These are phyloP conservation scores for Castanopsis chinensis DNA, from an alignment of 306 rosid genomes.

Conservation along the genomic window DNA sequence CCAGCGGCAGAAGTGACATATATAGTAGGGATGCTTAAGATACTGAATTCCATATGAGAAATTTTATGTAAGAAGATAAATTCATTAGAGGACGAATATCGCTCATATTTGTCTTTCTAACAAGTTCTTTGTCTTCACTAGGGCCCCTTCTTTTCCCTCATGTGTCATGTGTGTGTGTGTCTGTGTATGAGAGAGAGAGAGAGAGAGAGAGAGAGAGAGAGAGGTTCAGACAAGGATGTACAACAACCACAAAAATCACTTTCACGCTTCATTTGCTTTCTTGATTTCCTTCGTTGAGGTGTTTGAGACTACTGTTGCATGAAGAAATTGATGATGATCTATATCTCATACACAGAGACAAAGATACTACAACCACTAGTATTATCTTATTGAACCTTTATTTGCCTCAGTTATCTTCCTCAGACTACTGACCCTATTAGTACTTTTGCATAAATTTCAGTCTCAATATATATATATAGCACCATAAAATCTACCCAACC, in stretches of 20 bases:
- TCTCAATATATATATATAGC: no score
- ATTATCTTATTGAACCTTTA: not conserved
- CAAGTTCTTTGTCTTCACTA: slow-evolving; percentile 26
- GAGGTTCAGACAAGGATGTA: slow-evolving; percentile 17
- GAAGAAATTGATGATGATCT: slow-evolving; percentile 22
- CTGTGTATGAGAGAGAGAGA: slow-evolving; percentile 8
- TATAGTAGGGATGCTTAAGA: not conserved
- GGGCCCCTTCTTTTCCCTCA: slow-evolving; percentile 19
- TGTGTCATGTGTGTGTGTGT: not conserved
- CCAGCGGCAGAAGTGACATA: not conserved
- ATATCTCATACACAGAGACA: slow-evolving; percentile 13
- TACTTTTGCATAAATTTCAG: not conserved
- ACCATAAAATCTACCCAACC: not conserved
- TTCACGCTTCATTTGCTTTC: slow-evolving; percentile 16
- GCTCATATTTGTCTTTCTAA: slow-evolving; percentile 17
- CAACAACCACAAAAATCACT: slow-evolving; percentile 14
- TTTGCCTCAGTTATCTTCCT: not conserved
- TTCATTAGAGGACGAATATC: slow-evolving; percentile 9
- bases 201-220: slow-evolving; percentile 5
- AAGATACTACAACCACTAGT: not conserved
- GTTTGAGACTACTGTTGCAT: slow-evolving; percentile 6
- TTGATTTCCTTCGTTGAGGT: not conserved
- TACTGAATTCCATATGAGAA: not conserved
- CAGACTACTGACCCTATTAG: not conserved
- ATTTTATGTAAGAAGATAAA: slow-evolving; percentile 37